Conservation (phyloP, 441 rosid genomes). For the Isatis lusitanica region DNA sequence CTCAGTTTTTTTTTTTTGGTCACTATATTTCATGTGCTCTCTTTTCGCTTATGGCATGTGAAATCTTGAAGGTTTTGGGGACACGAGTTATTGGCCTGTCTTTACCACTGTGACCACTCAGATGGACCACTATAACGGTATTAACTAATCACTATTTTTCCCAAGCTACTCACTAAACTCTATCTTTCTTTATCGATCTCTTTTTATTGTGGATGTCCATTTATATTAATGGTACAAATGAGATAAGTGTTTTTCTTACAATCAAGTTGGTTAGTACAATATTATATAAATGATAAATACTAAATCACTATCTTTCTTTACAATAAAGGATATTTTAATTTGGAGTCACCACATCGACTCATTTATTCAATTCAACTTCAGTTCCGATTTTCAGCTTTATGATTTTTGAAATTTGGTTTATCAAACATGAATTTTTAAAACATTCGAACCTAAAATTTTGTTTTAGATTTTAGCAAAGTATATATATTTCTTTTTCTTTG, state of each 20-base stretch:
- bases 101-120: constrained; percentile 10
- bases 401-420: not conserved
- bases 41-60: not conserved
- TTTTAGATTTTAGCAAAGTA: not conserved
- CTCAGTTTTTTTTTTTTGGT: no score
- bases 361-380: no score
- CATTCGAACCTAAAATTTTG: not conserved
- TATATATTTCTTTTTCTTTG: no score
- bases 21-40: no score
- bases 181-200: not conserved
- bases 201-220: not conserved
- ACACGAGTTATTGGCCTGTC: constrained; percentile 22
- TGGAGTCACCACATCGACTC: no score
- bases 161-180: not conserved
- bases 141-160: constrained; percentile 25
- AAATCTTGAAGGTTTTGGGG: not conserved
- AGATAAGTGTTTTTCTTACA: not conserved
- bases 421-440: not conserved
- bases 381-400: no score
- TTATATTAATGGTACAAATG: not conserved
- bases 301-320: not conserved
- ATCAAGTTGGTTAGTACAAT: not conserved
- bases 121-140: constrained; percentile 38
- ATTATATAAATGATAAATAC: not conserved
- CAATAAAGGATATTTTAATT: no score